Conservation (phyloP, 2,329 filamentous ascomycete genomes). For the Beauveria australis region DNA sequence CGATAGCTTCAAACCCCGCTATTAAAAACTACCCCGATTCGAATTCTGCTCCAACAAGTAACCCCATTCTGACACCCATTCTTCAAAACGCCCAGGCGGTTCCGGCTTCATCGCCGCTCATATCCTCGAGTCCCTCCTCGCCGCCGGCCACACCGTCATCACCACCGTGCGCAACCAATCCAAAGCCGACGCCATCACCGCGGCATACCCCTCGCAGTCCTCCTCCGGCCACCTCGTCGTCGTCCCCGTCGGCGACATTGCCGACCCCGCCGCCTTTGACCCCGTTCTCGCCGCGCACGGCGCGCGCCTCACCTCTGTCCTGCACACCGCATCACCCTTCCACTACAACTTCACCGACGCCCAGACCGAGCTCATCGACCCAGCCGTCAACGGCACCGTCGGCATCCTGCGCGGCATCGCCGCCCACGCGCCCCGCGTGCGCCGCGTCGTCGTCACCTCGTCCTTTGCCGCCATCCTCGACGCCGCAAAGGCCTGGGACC, state of each 20-base stretch:
- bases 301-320: conserved; percentile 43
- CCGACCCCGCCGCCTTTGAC: conserved; percentile 64
- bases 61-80: too few species aligned
- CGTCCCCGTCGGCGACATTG: conserved; percentile 69
- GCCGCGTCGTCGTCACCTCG: conserved; percentile 39
- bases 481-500: conserved; percentile 28
- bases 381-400: conserved; percentile 52
- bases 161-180: conserved; percentile 48
- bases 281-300: conserved; percentile 44
- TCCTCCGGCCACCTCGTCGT: conserved; percentile 31
- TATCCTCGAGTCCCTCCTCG: conserved; percentile 45
- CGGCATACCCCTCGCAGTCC: conserved; percentile 32
- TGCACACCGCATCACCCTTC: conserved; percentile 55
- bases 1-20: neutral
- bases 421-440: conserved; percentile 49
- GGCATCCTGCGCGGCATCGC: conserved; percentile 66
- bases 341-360: conserved; percentile 45
- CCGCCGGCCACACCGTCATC: conserved; percentile 41
- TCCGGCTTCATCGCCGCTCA: conserved; percentile 49
- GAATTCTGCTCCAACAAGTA: neutral
- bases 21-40: neutral
- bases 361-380: conserved; percentile 47
- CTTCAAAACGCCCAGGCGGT: conserved; percentile 27
- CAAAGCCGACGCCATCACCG: conserved; percentile 44
- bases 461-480: conserved; percentile 47